These are phyloP conservation scores for Talaromyces funiculosus DNA, from an alignment of 2,329 filamentous ascomycete genomes.

Conservation along the genomic window DNA sequence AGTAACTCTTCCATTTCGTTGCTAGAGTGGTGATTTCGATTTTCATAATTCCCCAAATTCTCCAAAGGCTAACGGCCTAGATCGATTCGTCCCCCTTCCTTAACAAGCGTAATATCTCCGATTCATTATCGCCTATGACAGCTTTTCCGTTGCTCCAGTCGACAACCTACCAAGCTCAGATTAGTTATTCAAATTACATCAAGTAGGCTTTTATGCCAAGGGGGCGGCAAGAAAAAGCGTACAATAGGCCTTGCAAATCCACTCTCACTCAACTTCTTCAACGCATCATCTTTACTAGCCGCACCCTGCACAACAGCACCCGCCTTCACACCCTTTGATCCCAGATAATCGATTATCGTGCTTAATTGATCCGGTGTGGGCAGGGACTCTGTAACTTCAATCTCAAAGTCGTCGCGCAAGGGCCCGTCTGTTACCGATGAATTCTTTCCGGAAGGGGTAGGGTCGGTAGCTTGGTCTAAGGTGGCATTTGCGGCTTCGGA, in stretches of 20 bases:
- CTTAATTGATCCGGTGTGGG: slow-evolving; percentile 79
- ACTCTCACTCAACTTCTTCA: slow-evolving; percentile 66
- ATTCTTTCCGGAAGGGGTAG: slow-evolving; percentile 42
- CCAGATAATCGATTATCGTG: slow-evolving; percentile 74
- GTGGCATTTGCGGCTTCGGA: slow-evolving; percentile 62
- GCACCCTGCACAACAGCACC: slow-evolving; percentile 70
- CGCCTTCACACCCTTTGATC: slow-evolving; percentile 58
- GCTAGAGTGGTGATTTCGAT: neutral
- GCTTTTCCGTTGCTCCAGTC: slow-evolving; percentile 92
- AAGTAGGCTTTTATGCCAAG: too few relatives aligned
- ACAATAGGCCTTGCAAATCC: slow-evolving; percentile 74
- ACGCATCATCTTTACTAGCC: slow-evolving; percentile 65
- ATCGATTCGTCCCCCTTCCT: slow-evolving; percentile 10
- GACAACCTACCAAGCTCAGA: slow-evolving; percentile 49
- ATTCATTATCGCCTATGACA: slow-evolving; percentile 70
- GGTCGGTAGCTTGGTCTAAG: slow-evolving; percentile 65
- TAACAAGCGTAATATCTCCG: slow-evolving; percentile 79
- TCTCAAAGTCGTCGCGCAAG: slow-evolving; percentile 66
- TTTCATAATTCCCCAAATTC: too few relatives aligned
- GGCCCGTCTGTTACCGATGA: neutral
- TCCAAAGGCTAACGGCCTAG: neutral
- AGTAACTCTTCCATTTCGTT: too few relatives aligned
- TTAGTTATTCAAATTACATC: too few relatives aligned
- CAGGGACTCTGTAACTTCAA: slow-evolving; percentile 72
- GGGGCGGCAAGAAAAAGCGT: slow-evolving; percentile 33